A percentile compares a stretch with the other conserved stretches of the same genome.
These are phyloP conservation scores for Prunus padus DNA, from an alignment of 306 rosid genomes.

Conservation along the genomic window DNA sequence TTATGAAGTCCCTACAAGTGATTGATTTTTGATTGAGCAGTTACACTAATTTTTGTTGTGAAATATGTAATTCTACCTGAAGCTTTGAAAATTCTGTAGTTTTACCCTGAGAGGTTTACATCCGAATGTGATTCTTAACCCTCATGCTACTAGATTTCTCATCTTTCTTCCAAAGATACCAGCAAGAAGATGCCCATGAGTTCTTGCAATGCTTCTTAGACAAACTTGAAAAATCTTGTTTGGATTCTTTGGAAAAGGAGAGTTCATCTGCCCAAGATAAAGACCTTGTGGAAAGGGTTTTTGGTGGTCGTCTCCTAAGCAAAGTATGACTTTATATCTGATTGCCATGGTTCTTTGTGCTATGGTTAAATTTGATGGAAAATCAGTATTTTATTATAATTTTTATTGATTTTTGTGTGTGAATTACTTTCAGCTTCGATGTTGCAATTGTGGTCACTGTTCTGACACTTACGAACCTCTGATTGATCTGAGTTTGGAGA, in stretches of 20 bases:
- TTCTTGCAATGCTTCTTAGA: constrained; percentile 83
- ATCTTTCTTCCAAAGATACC: constrained; percentile 54
- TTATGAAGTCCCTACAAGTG: too few relatives aligned
- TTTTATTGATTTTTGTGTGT: neutral
- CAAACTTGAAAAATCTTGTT: constrained; percentile 57
- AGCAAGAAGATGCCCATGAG: constrained; percentile 97
- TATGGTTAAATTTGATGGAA: neutral
- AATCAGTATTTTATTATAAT: neutral
- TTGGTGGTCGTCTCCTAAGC: constrained; percentile 81
- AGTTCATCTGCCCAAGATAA: constrained; percentile 27
- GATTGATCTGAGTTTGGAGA: constrained; percentile 84
- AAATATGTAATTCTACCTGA: neutral
- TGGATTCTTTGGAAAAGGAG: constrained; percentile 30
- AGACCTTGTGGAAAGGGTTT: constrained; percentile 63
- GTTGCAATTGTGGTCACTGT: constrained; percentile 64
- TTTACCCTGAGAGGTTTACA: neutral
- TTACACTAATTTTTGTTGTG: neutral
- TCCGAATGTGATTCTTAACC: constrained; percentile 51
- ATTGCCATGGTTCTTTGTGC: neutral
- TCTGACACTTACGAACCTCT: constrained; percentile 75
- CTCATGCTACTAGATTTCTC: constrained; percentile 47
- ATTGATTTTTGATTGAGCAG: neutral
- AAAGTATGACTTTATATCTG: constrained; percentile 42
- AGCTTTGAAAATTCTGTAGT: neutral
- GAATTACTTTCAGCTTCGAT: constrained; percentile 60